phyloP scores from a whole-genome alignment of 2,329 filamentous ascomycete species.

The Fusarium pseudonygamai region DNA sequence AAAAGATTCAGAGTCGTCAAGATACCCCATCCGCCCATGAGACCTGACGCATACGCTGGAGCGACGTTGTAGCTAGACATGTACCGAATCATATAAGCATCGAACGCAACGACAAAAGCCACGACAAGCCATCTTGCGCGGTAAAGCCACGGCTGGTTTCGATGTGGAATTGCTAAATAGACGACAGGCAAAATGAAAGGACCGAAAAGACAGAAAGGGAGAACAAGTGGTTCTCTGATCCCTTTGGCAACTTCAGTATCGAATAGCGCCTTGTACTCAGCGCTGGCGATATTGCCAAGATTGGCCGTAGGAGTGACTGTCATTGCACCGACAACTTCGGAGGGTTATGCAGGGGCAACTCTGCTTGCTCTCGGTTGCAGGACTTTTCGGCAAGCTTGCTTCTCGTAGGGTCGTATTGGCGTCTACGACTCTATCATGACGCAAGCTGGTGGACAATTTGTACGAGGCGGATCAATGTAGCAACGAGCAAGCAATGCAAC shows the following conservation, averaged over 20 bases:
- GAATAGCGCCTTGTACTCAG: conserved; percentile 52
- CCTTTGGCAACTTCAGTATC: conserved; percentile 50
- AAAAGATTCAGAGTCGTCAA: conserved; percentile 60
- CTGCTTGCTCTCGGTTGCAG: not conserved
- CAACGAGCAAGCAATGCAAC: not conserved
- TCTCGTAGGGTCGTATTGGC: conserved; percentile 20
- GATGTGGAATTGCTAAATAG: conserved; percentile 67
- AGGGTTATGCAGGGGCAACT: not conserved
- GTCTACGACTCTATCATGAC: conserved; percentile 24
- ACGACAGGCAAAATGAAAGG: conserved; percentile 59
- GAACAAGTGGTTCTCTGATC: conserved; percentile 56
- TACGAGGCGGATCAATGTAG: not conserved
- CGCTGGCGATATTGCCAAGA: conserved; percentile 43
- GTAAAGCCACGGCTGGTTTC: conserved; percentile 60
- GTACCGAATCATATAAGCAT: conserved; percentile 52
- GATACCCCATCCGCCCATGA: conserved; percentile 61
- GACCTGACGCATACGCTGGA: conserved; percentile 59
- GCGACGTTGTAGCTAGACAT: conserved; percentile 63
- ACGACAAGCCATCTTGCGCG: conserved; percentile 60
- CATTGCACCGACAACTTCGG: conserved; percentile 10
- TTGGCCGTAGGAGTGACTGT: conserved; percentile 4
- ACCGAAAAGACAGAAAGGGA: conserved; percentile 62
- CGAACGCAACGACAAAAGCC: conserved; percentile 54
- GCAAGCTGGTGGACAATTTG: not conserved
- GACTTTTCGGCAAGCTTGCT: not conserved